Evolutionary conservation across 306 rosid genomes (phyloP).

Genomic region (Adenanthera pavonina): DNA sequence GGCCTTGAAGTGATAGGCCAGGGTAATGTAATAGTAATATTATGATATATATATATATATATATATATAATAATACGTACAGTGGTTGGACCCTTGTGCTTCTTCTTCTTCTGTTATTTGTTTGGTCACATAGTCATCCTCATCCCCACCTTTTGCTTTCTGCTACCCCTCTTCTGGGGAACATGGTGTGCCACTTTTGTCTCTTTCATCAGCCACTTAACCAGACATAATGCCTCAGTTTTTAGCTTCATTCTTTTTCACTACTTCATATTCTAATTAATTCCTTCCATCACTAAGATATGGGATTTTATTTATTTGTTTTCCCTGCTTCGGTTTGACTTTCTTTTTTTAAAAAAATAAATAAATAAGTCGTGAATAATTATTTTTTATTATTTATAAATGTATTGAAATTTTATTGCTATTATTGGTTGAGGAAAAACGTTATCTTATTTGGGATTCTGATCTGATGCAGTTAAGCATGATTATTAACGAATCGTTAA

Average conservation of each 20-base stretch:
- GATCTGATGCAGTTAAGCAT: constrained; percentile 70
- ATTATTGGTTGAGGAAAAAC: no score
- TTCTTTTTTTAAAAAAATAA: background rate
- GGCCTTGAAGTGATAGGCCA: no score
- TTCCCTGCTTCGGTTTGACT: background rate
- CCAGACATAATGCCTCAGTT: background rate
- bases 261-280: background rate
- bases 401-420: background rate
- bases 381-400: background rate
- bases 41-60: no score
- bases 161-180: constrained; percentile 44
- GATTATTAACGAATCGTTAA: constrained; percentile 86
- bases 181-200: constrained; percentile 34
- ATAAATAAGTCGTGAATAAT: background rate
- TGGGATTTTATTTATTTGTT: background rate
- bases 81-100: background rate
- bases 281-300: background rate
- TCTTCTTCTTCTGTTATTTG: background rate
- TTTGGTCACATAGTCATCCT: background rate
- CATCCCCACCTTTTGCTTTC: constrained; percentile 48
- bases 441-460: constrained; percentile 6
- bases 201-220: background rate
- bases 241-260: background rate
- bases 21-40: no score
- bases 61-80: no score